Percentiles rank a stretch among this genome's conserved stretches.
Conservation (phyloP, 2,329 filamentous ascomycete genomes). For the Pseudopyricularia javanii region DNA sequence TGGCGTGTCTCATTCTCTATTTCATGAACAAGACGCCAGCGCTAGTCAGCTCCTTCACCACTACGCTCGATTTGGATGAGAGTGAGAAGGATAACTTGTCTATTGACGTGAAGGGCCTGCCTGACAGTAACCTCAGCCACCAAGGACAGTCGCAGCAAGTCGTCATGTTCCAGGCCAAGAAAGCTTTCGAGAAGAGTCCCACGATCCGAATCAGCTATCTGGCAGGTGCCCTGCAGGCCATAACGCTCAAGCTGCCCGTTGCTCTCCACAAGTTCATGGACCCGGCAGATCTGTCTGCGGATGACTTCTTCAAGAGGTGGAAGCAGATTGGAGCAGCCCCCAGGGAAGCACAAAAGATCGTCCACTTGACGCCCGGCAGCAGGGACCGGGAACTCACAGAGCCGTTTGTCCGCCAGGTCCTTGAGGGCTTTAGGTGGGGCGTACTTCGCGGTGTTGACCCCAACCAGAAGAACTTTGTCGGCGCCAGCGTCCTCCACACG, state of each 20-base stretch:
- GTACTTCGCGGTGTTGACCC: slow-evolving; percentile 78
- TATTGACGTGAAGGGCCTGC: slow-evolving; percentile 78
- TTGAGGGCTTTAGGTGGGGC: slow-evolving; percentile 84
- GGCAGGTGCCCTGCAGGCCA: slow-evolving; percentile 80
- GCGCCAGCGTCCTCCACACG: slow-evolving; percentile 75
- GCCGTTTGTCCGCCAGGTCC: slow-evolving; percentile 56
- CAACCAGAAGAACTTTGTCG: slow-evolving; percentile 87
- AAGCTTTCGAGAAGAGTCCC: slow-evolving; percentile 69
- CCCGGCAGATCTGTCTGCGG: slow-evolving; percentile 67
- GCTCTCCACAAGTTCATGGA: slow-evolving; percentile 96
- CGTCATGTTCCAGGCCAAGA: slow-evolving; percentile 82
- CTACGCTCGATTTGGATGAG: slow-evolving; percentile 73
- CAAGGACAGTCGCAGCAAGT: slow-evolving; percentile 81
- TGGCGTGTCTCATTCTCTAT: slow-evolving; percentile 91
- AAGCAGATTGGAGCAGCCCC: slow-evolving; percentile 90
- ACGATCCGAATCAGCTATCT: slow-evolving; percentile 92
- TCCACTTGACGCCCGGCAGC: slow-evolving; percentile 45
- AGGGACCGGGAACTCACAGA: slow-evolving; percentile 55
- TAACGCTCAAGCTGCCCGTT: slow-evolving; percentile 84
- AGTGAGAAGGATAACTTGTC: slow-evolving; percentile 55
- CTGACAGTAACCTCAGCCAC: slow-evolving; percentile 66
- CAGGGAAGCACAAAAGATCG: slow-evolving; percentile 79
- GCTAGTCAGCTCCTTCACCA: slow-evolving; percentile 82
- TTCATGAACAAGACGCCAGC: slow-evolving; percentile 89
- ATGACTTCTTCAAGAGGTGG: slow-evolving; percentile 99